Percentiles rank a stretch among this genome's conserved stretches.
Conservation (phyloP, 2,329 filamentous ascomycete species). For the Fusarium brachygibbosum region DNA sequence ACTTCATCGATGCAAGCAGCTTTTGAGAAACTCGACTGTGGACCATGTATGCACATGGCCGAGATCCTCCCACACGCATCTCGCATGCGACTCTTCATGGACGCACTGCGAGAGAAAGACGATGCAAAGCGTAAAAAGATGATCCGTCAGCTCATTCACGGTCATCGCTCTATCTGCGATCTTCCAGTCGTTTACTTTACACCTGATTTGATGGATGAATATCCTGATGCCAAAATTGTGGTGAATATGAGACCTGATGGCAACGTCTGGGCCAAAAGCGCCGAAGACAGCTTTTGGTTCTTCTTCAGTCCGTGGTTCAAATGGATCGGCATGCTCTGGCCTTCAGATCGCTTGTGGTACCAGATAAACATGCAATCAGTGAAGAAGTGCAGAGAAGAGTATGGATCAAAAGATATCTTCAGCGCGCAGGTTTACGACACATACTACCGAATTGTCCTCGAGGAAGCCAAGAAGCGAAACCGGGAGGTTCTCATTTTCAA, state of each 20-base stretch:
- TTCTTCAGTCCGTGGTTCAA: constrained; percentile 49
- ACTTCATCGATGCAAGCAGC: constrained; percentile 55
- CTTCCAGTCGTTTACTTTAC: constrained; percentile 53
- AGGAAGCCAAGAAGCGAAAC: constrained; percentile 50
- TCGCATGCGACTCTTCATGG: constrained; percentile 45
- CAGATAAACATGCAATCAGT: constrained; percentile 33
- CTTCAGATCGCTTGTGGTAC: constrained; percentile 50
- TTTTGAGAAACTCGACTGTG: constrained; percentile 49
- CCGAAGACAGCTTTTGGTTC: constrained; percentile 47
- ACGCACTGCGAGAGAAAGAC: constrained; percentile 50
- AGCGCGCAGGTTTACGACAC: constrained; percentile 6
- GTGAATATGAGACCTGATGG: constrained; percentile 51
- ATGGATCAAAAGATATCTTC: not conserved
- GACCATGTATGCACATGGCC: constrained; percentile 54
- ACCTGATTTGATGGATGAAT: constrained; percentile 57
- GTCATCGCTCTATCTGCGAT: constrained; percentile 50
- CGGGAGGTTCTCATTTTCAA: constrained; percentile 48
- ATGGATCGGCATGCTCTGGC: constrained; percentile 46
- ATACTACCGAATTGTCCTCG: constrained; percentile 45
- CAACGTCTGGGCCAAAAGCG: constrained; percentile 49
- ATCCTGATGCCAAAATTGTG: constrained; percentile 52
- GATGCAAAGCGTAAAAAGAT: constrained; percentile 47
- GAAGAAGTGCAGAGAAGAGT: not conserved
- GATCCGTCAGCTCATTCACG: constrained; percentile 50
- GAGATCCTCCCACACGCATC: constrained; percentile 47